Evolutionary conservation across 2,329 filamentous ascomycete species (phyloP), one percentile per base, ranked within the genome.

Genomic region (Aspergillus sp.): DNA sequence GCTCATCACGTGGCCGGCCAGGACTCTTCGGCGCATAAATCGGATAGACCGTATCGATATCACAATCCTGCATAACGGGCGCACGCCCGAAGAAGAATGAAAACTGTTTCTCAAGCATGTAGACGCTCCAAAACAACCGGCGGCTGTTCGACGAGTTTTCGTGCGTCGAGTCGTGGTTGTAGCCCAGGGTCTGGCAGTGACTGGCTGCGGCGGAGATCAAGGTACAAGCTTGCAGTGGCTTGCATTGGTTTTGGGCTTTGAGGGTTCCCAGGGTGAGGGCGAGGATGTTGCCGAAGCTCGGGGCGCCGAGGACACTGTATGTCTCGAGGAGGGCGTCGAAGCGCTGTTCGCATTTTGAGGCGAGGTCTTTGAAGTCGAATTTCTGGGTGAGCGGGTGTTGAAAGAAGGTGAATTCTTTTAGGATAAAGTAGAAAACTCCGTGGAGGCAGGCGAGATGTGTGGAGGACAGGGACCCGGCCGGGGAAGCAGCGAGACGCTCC

Each of bases 281-380:
- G n/a, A 69, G 54, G 17, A 70, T 61, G 34, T 67, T 71, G 15
- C 70, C 68, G 43, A 69, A 68, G 25, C 62, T 67, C 13, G 70
- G 67, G n/a, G 66, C 57, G 22, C 59, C 54, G 4, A 69, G 45
- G 6, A 72, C 62, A 13, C 69, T 66, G 43, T 65, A 68, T n/a
- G 57, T 66, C 50, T 71, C 64, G 15, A 71, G 51, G 15, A 50
- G 57, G 13, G 54, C 53, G 25, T 66, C 61, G 30, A 69, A 65
- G 43, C 59, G 63, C 13, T 62, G 22, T 22, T 61, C 61, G 50
- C 63, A 68, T 11, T 43, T 38, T 4, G 50, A 50, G 1, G 58
- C 17, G 49, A 65, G 47, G 3, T 45, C 11, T 19, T 60, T 48
- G 11, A 68, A 46, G 47, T 69, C 62, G 47, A 63, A 63, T 13